Conservation (phyloP, 1,139 yeast species). For the Yamadazyma sp. region DNA sequence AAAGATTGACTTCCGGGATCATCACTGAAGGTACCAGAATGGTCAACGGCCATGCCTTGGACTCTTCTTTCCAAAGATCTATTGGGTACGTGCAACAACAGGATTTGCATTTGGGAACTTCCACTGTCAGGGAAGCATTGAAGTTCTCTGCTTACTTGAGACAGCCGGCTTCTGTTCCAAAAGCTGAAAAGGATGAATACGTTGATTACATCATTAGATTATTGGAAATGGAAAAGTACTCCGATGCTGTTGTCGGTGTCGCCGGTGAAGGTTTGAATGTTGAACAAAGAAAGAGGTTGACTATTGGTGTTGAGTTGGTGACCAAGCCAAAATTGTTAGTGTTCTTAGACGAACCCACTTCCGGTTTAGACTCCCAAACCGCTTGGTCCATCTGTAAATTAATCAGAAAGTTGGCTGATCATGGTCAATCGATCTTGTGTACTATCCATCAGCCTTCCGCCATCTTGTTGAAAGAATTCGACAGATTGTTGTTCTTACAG, state of each 20-base stretch:
- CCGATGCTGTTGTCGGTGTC: no score
- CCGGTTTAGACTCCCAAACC: conserved; percentile 89
- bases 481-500: conserved; percentile 70
- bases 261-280: conserved; percentile 54
- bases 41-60: conserved; percentile 57
- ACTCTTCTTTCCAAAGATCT: conserved; percentile 70
- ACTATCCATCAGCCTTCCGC: conserved; percentile 80
- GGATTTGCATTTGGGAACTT: conserved; percentile 68
- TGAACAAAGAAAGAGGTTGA: conserved; percentile 81
- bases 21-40: conserved; percentile 69
- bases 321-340: conserved; percentile 76
- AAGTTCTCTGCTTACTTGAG: conserved; percentile 74
- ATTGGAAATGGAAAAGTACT: conserved; percentile 57
- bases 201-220: conserved; percentile 27
- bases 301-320: conserved; percentile 83
- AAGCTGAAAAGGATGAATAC: conserved; percentile 53
- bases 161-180: conserved; percentile 50
- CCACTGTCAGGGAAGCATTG: conserved; percentile 79
- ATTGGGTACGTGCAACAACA: conserved; percentile 86
- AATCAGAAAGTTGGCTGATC: conserved; percentile 78
- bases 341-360: conserved; percentile 90
- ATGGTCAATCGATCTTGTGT: conserved; percentile 71
- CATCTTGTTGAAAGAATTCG: conserved; percentile 71
- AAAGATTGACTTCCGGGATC: conserved; percentile 75
- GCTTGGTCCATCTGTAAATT: conserved; percentile 64